Conservation (phyloP, 1,284 basidiomycete species). For the Porogramme epimiltina region DNA sequence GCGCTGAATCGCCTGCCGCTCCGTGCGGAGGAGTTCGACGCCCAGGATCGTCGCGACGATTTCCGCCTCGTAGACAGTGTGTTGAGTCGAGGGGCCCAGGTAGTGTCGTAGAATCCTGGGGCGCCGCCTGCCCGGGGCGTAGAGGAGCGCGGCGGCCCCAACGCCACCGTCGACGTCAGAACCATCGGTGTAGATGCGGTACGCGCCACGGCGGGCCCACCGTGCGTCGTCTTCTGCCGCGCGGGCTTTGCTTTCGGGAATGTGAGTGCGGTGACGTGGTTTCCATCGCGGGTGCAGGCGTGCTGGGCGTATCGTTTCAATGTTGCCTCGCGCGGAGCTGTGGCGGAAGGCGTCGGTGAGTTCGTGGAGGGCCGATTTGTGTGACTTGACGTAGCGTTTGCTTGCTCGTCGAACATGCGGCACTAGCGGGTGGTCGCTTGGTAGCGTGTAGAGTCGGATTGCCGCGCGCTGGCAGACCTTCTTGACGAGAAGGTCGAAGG, state of each 20-base stretch:
- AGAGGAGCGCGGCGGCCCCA: neutral
- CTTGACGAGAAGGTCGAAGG: conserved; percentile 30
- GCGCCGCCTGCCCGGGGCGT: neutral
- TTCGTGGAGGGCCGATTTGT: conserved; percentile 23
- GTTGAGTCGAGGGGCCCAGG: neutral
- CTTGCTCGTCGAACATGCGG: conserved; percentile 13
- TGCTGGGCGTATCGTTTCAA: conserved; percentile 19
- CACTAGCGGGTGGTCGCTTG: conserved; percentile 33
- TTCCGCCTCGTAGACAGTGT: neutral
- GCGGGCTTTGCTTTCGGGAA: neutral
- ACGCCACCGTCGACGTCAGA: conserved; percentile 14
- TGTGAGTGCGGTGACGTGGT: neutral
- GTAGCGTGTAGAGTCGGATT: conserved; percentile 34
- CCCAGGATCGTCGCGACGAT: neutral
- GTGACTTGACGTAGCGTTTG: conserved; percentile 8
- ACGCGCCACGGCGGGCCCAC: neutral
- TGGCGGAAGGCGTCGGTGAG: conserved; percentile 18
- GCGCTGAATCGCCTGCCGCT: neutral
- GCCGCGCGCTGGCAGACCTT: conserved; percentile 30
- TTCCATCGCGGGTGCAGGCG: conserved; percentile 9
- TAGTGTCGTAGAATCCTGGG: neutral
- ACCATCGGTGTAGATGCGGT: conserved; percentile 20
- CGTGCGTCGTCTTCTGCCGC: neutral
- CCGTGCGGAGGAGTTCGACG: neutral
- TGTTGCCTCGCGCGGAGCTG: neutral